Conservation (phyloP, 225 moss, liverwort and hornwort species). For the Rhytidiadelphus loreus region DNA sequence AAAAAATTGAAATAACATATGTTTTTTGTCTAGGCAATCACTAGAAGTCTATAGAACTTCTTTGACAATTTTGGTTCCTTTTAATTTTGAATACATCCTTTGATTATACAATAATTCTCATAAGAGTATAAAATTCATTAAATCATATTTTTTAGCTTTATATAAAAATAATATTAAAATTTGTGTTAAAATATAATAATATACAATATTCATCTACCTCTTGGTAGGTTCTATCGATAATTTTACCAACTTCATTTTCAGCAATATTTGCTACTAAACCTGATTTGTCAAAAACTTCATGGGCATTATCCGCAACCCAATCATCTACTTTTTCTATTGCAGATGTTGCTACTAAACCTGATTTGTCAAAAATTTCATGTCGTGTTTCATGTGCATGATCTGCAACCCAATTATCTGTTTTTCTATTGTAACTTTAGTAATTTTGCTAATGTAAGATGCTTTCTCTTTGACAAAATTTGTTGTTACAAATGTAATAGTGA, state of each 20-base stretch:
- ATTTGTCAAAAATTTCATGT: background rate
- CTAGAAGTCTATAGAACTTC: too few relatives aligned
- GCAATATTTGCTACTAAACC: fast-evolving
- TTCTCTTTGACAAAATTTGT: background rate
- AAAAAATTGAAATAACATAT: background rate
- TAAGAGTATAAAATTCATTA: too few relatives aligned
- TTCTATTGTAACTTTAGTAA: background rate
- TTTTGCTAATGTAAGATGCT: background rate
- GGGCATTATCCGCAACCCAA: background rate
- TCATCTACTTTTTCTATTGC: background rate
- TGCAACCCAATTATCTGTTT: background rate
- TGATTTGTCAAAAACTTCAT: background rate
- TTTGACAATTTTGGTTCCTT: background rate
- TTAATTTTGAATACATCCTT: too few relatives aligned
- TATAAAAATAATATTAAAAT: background rate
- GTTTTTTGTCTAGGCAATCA: background rate
- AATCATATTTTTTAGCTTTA: too few relatives aligned
- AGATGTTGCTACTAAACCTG: too few relatives aligned
- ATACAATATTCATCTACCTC: background rate
- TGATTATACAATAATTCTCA: background rate
- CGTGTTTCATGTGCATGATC: background rate
- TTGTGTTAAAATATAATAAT: too few relatives aligned
- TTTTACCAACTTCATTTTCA: background rate
- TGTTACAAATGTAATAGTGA: background rate
- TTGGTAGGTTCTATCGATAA: background rate